A percentile compares a stretch with the other conserved stretches of the same genome.
Conservation (phyloP, 768 basidiomycete genomes). For the Mycena venus region DNA sequence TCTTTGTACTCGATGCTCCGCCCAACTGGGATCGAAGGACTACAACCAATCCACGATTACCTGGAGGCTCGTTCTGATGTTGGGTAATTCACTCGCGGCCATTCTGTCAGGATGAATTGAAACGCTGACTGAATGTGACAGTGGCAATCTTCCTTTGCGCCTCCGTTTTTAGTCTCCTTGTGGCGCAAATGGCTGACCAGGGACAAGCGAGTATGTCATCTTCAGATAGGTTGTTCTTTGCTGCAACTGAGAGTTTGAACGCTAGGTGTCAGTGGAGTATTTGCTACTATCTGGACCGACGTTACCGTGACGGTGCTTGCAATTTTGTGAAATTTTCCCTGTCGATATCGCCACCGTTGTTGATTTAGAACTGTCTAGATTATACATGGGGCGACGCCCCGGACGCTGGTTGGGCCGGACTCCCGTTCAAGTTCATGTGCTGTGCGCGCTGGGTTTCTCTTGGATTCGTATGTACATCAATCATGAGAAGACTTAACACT, state of each 20-base stretch:
- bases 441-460: neutral
- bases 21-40: neutral
- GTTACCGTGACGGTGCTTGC: neutral
- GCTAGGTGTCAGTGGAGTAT: neutral
- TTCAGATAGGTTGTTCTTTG: neutral
- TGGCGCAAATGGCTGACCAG: neutral
- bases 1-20: neutral
- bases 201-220: neutral
- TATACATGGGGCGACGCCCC: neutral
- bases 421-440: neutral
- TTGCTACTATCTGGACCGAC: neutral
- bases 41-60: neutral
- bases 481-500: neutral
- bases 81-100: neutral
- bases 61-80: neutral
- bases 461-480: neutral
- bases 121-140: neutral
- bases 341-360: neutral
- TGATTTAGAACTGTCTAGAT: neutral
- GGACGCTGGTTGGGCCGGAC: neutral
- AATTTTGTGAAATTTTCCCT: neutral
- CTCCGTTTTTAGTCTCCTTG: neutral
- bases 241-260: neutral
- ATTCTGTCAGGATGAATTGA: neutral
- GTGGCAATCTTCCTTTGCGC: neutral